These are phyloP conservation scores for Kwoniella mangroviensis DNA, from an alignment of 768 basidiomycete species.

Conservation along the genomic window DNA sequence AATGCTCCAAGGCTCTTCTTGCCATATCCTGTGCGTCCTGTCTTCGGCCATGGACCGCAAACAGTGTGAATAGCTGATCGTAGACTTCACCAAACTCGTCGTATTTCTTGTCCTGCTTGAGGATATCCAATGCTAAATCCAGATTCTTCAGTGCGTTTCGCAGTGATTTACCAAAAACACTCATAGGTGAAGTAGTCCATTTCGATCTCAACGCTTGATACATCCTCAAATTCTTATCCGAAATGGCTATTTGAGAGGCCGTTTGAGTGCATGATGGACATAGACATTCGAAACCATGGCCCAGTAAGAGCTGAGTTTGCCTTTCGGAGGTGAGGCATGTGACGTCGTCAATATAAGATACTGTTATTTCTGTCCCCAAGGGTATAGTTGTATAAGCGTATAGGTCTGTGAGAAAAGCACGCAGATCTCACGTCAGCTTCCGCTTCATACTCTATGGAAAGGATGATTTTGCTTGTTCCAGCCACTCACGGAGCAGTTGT, in stretches of 20 bases:
- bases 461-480: not conserved
- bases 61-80: not conserved
- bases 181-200: not conserved
- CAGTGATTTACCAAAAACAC: not conserved
- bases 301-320: not conserved
- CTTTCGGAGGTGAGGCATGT: not conserved
- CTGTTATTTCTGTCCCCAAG: conserved; percentile 18
- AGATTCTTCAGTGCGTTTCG: not conserved
- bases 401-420: conserved; percentile 1
- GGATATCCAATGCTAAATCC: not conserved
- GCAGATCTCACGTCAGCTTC: not conserved
- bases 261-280: conserved; percentile 15
- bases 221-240: conserved; percentile 2
- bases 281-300: conserved; percentile 13
- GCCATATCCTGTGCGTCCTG: conserved; percentile 1
- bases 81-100: conserved; percentile 3
- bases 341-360: conserved; percentile 10
- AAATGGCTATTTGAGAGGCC: not conserved
- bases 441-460: not conserved
- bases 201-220: not conserved
- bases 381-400: conserved; percentile 20
- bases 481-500: conserved; percentile 18
- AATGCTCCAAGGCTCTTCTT: not conserved
- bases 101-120: not conserved
- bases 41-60: conserved; percentile 7